Evolutionary conservation across 129 eudicot genomes (phyloP), one percentile per base, ranked within the genome.

Genomic region (Flaveria robusta): DNA sequence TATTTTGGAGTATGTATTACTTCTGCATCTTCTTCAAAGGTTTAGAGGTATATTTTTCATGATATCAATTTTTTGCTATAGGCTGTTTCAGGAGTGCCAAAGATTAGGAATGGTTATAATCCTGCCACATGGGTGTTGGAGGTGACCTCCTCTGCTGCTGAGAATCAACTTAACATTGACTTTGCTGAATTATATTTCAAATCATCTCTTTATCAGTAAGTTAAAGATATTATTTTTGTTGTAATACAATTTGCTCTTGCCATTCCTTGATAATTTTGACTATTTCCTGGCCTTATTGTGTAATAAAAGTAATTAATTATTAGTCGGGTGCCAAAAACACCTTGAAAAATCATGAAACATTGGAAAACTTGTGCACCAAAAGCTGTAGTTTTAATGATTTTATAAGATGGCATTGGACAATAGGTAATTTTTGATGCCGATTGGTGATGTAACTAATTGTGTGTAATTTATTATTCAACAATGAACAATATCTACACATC

Each of bases 111-210:
- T 19, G 91, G 97, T 39, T 68, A 68, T 50, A 91, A 91, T 88
- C 97, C 97, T 45, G 97, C 97, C 50, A 88, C 95, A 16, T 86
- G 92, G 95, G 85, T 85, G 85, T 76, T 91, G 69, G 95, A 91
- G 16, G 78, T 88, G 51, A 84, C 76, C 41, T 72, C 95, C 39
- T 47, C 79, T 0, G 68, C 78, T 11, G 74, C 66, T 54, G 95
- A 86, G 74, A 56, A 75, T 60, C 85, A 78, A 60, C 88, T 86
- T 22, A 70, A 83, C n/a, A 42, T 88, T 19, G 92, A 91, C 77
- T 91, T 82, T 77, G 88, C 87, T 3, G 85, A 83, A 27, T 60
- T 86, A 63, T 88, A 82, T 55, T 66, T 72, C 52, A 88, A 85
- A 37, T 88, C 97, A 26, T 79, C 79, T 66, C 84, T 86, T 11